A percentile compares a stretch with the other conserved stretches of the same genome.
Evolutionary conservation across 306 rosid species (phyloP).

Genomic region (Trifolium pratense): DNA sequence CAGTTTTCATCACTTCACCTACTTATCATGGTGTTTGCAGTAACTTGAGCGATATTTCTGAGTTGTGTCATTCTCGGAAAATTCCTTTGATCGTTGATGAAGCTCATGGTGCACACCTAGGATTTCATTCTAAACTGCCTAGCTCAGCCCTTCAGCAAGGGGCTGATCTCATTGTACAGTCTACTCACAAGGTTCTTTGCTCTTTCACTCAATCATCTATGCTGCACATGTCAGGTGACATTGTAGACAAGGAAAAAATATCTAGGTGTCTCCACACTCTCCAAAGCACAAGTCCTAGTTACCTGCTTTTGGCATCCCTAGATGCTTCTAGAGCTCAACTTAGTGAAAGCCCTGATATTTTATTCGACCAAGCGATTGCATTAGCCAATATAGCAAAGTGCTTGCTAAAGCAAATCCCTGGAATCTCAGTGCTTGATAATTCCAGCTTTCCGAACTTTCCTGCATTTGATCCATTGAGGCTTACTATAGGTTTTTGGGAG

Average conservation of each 20-base stretch:
- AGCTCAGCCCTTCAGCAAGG: conserved; percentile 78
- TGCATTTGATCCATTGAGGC: conserved; percentile 69
- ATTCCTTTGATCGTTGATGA: conserved; percentile 90
- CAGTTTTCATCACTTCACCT: conserved; percentile 86
- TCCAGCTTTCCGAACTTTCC: conserved; percentile 56
- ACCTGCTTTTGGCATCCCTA: conserved; percentile 81
- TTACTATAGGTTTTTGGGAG: conserved; percentile 74
- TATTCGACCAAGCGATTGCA: conserved; percentile 59
- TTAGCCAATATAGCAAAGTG: conserved; percentile 61
- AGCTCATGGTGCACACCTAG: conserved; percentile 95
- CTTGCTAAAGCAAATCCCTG: conserved; percentile 52
- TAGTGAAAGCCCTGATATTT: conserved; percentile 56
- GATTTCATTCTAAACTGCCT: conserved; percentile 76
- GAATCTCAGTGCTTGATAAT: conserved; percentile 64
- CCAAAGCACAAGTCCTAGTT: conserved; percentile 90
- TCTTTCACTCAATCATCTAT: conserved; percentile 88
- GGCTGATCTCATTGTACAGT: conserved; percentile 73
- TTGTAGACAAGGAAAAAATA: conserved; percentile 63
- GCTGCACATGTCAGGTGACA: conserved; percentile 74
- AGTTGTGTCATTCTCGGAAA: conserved; percentile 69
- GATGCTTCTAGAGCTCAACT: conserved; percentile 94
- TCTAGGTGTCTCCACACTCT: conserved; percentile 80
- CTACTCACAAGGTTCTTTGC: conserved; percentile 84
- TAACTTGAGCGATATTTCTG: conserved; percentile 63
- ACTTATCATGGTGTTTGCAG: conserved; percentile 91